Base-by-base conservation (phyloP, 83 land plant genomes). In the Larix sibirica region DNA sequence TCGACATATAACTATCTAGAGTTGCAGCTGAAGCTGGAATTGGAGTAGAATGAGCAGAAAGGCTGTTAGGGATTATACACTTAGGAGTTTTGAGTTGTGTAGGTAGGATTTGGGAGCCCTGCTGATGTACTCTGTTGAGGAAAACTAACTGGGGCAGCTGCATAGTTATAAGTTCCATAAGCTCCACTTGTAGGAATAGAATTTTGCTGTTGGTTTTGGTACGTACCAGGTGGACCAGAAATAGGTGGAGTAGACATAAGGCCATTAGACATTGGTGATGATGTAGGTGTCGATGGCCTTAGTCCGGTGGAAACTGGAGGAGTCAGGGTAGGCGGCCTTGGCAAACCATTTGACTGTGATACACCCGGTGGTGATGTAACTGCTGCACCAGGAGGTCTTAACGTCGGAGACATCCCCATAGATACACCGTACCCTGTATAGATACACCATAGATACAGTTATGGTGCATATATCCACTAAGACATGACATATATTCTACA, bases 131-230 rank as follows among this genome's bases (percentile, higher is more conserved):
- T 59, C 62, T 54, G 63, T 20, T 58, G 63, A 20, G 80, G 28
- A 78, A 50, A 59, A 59, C 80, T 58, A 26, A 40, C 1, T 56
- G 63, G 80, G 12, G n/a, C 13, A 16, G 63, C 80, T 59, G 80
- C 62, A 78, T 78, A 58, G 5, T 78, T 78, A 63, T 78, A 78
- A 9, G 80, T 78, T 54, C 80, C 80, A 78, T 78, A 78, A 56
- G 63, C n/a, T 78, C 61, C 80, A 78, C 80, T 58, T 54, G 80
- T 78, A 28, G 80, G 63, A 78, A 78, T 31, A 78, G 80, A 78
- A 28, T 78, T 78, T 12, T 12, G 58, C 13, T 54, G 14, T 2
- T 54, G 58, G 14, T 54, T 54, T 54, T 54, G 58, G 13, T 54
- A 54, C 3, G 14, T 54, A 24, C 62, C 56, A 56, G 80, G 59